phyloP scores from a whole-genome alignment of 768 basidiomycete species.

The Brasilioporus rufonigricans region DNA sequence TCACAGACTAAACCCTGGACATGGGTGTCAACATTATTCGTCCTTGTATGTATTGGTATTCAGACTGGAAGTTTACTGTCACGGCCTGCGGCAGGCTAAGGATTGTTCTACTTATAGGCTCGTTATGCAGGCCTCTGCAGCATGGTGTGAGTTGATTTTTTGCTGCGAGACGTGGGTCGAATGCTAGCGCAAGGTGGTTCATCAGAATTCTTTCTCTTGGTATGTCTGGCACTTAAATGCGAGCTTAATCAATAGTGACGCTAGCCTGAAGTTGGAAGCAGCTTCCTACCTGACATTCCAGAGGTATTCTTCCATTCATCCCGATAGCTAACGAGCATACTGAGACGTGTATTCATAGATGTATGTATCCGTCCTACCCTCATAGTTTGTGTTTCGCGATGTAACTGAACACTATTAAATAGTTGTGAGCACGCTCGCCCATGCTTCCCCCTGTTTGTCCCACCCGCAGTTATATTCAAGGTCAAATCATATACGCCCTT shows the following conservation, averaged over 20 bases:
- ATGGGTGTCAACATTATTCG: constrained; percentile 4
- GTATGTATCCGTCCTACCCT: not conserved
- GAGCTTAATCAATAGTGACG: not conserved
- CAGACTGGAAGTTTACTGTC: not conserved
- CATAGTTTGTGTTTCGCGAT: too few relatives aligned
- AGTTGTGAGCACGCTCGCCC: too few relatives aligned
- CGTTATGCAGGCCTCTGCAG: constrained; percentile 5
- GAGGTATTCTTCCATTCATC: not conserved
- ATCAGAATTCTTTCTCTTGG: not conserved
- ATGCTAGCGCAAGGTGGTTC: not conserved
- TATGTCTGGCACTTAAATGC: not conserved
- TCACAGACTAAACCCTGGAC: constrained; percentile 9
- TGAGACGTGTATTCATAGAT: not conserved
- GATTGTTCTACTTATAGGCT: not conserved
- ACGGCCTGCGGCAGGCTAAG: not conserved
- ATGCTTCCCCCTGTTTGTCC: not conserved
- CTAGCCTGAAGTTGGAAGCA: not conserved
- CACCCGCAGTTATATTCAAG: not conserved
- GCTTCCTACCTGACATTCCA: not conserved
- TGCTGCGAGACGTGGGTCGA: not conserved
- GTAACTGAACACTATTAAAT: not conserved
- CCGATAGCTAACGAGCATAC: not conserved
- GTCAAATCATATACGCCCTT: not conserved
- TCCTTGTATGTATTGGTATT: constrained; percentile 1
- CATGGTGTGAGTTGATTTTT: not conserved